Evolutionary conservation across 2,329 filamentous ascomycete species (phyloP), one percentile per base, ranked within the genome.

Genomic region (Penicillium janthinellum): DNA sequence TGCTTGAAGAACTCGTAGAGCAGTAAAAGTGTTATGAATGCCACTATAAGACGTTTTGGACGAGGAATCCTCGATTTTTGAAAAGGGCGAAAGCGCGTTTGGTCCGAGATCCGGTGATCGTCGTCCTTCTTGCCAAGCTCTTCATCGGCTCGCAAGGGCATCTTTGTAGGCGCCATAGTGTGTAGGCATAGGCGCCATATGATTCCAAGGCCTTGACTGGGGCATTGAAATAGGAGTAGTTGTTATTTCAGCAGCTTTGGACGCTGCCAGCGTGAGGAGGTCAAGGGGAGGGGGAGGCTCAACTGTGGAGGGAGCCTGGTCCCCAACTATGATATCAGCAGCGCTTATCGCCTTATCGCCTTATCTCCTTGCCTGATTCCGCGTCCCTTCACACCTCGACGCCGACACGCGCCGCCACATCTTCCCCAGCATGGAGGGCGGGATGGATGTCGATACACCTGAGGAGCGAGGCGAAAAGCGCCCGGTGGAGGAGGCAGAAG

Each of bases 61-160:
- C 77, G 75, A 54, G 75, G 73, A 14, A 66, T 58, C 60, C 69
- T 70, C 67, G 73, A 71, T 53, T 74, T 67, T 50, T 70, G 72
- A 69, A 77, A 73, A 17, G 67, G 62, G 48, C 71, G 65, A 37
- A 71, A 67, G 54, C 71, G 63, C 53, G 69, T 63, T 42, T 55
- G 64, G 44, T 66, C 70, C 53, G 66, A 64, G 6, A 77, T 78
- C 61, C 75, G 79, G 72, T 85, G 83, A 72, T 88, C 85, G 72
- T 88, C 86, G 73, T 88, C 83, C 70, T 85, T 85, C 75, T 88
- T 88, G 58, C 85, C 86, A 60, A 87, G 79, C 79, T 88, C 85
- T 75, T 86, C 85, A 70, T 88, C 86, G 59, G 77, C 80, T 25
- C 78, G 72, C 63, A 83, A 79, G 20, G 80, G 71, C 67, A 73